Percentiles rank a stretch among this genome's conserved stretches.
phyloP scores from a whole-genome alignment of 306 rosid genomes.

The Cercis canadensis region DNA sequence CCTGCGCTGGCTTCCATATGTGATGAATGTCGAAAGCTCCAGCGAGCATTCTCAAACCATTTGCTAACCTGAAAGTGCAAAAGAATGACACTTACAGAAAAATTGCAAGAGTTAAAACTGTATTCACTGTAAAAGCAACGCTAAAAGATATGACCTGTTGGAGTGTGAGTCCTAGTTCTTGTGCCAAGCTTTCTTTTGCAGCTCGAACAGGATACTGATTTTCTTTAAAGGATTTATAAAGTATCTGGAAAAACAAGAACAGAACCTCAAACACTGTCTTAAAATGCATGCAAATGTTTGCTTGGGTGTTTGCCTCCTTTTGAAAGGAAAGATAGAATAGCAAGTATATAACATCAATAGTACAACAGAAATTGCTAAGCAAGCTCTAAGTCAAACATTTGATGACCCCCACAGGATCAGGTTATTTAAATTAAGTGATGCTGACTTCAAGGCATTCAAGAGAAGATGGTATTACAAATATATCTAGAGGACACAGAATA shows the following conservation, averaged over 20 bases:
- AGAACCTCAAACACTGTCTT: not conserved
- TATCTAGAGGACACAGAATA: constrained; percentile 12
- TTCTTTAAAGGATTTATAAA: constrained; percentile 72
- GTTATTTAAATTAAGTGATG: not conserved
- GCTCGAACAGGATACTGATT: constrained; percentile 83
- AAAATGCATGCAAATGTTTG: constrained; percentile 1
- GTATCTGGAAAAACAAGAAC: constrained; percentile 63
- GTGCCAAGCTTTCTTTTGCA: constrained; percentile 77
- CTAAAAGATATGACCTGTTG: constrained; percentile 65
- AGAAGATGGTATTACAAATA: not conserved
- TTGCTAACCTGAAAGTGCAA: constrained; percentile 68
- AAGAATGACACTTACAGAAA: constrained; percentile 6
- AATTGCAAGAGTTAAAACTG: not conserved
- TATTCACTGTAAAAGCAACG: constrained; percentile 16
- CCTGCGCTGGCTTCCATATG: constrained; percentile 39
- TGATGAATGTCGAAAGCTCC: constrained; percentile 66
- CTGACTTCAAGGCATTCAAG: not conserved
- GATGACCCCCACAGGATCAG: not conserved
- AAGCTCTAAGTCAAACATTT: not conserved
- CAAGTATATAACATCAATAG: not conserved
- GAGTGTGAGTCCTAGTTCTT: constrained; percentile 71
- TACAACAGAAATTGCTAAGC: too few relatives aligned
- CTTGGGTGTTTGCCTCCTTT: constrained; percentile 1
- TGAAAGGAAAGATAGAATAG: not conserved
- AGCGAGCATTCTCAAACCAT: constrained; percentile 90